Evolutionary conservation across 257 asterid genomes (phyloP).

Genomic region (Pogostemon cablin): DNA sequence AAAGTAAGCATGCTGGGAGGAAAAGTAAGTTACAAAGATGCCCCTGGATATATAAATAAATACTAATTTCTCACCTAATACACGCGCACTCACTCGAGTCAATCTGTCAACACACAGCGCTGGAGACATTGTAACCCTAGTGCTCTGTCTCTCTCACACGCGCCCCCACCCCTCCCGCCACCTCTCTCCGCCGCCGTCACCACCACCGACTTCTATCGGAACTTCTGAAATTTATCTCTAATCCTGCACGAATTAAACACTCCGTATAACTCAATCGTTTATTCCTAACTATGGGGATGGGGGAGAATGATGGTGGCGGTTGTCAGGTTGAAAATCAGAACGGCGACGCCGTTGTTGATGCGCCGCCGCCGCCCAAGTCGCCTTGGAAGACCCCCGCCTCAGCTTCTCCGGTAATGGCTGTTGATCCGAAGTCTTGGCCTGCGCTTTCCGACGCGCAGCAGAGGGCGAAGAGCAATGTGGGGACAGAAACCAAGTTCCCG

Average conservation of each 20-base stretch:
- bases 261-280: constrained; percentile 10
- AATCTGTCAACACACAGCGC: constrained; percentile 33
- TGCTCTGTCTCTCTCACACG: constrained; percentile 3
- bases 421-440: constrained; percentile 73
- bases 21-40: neutral
- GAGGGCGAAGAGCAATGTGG: constrained; percentile 43
- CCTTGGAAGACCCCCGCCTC: constrained; percentile 70
- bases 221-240: neutral
- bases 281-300: constrained; percentile 44
- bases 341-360: constrained; percentile 48
- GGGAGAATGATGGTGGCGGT: constrained; percentile 49
- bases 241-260: neutral
- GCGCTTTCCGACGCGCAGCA: constrained; percentile 69
- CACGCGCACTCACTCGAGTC: constrained; percentile 24
- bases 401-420: constrained; percentile 43
- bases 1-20: neutral
- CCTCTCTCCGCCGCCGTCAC: constrained; percentile 35
- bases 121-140: constrained; percentile 40
- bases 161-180: constrained; percentile 30
- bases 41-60: constrained; percentile 3
- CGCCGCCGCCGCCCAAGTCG: constrained; percentile 49
- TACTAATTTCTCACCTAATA: neutral
- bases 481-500: constrained; percentile 37
- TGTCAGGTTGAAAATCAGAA: constrained; percentile 49
- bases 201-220: neutral